Evolutionary conservation across 495 filamentous ascomycete genomes (phyloP), one percentile per base, ranked within the genome.

Genomic region (Penicillium egyptiacum): DNA sequence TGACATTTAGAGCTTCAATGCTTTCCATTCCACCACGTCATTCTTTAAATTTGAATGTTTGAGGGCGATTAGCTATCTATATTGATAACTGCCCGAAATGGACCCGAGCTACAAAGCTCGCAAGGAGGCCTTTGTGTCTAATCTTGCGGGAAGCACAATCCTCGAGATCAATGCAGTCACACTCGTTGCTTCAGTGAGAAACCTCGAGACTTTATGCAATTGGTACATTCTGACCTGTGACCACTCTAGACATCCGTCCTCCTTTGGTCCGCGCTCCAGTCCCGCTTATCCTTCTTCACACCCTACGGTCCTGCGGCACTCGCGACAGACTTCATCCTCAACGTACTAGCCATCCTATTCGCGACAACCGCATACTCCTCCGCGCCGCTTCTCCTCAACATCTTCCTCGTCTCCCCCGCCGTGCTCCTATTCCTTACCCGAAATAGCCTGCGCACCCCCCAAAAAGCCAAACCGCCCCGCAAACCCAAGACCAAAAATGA

Each of bases 91-190:
- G 42, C 7, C 48, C 41, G 70, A 42, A 20, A 86, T 85, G 83
- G 81, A 81, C 44, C 70, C 76, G 26, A 85, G 78, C 72, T 93
- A 96, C 75, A 99, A 98, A 76, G 81, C 86, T 50, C 81, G 86
- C 49, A 99, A 98, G 71, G 92, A 96, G 79, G 90, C 90, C 54
- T 96, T 96, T 66, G 94, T 99, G 62, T 96, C 93, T 19, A 88
- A 91, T 67, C 85, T 96, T 31, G 84, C 87, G n/a, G 94, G 94
- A 37, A 91, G 93, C 39, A 78, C 81, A 14, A 86, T 97, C 46
- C 67, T 75, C 26, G 94, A 99, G 66, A 93, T 99, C 75, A 92
- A 96, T 62, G 77, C 80, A 57, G 88, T 98, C 45, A 89, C 88
- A 39, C 81, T 88, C 6, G 86, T 94, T 50, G 90, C 90, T 64